A percentile compares a stretch with the other conserved stretches of the same genome.
phyloP scores from a whole-genome alignment of 768 basidiomycete species.

The Mycena crocata region DNA sequence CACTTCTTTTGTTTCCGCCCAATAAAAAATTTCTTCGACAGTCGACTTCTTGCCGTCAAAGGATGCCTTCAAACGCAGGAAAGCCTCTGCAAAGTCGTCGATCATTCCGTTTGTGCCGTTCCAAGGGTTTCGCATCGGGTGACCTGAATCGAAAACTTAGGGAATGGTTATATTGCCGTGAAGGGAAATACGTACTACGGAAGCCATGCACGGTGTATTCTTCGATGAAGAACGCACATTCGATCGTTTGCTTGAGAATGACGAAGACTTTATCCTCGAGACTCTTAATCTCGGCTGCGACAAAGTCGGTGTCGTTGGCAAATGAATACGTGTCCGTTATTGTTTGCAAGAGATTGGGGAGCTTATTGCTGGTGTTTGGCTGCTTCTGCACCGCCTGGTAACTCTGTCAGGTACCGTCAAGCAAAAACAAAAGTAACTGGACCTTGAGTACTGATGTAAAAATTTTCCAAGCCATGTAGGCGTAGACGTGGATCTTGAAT shows the following conservation, averaged over 20 bases:
- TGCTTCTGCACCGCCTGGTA: not conserved
- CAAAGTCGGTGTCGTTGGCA: not conserved
- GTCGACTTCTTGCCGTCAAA: not conserved
- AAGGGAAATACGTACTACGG: not conserved
- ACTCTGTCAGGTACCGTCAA: not conserved
- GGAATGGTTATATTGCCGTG: not conserved
- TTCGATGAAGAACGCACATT: not conserved
- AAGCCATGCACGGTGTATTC: not conserved
- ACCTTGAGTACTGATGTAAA: conserved; percentile 1
- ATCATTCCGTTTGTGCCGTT: not conserved
- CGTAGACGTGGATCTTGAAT: not conserved
- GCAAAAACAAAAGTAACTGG: not conserved
- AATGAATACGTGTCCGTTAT: not conserved
- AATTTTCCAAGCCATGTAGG: not conserved
- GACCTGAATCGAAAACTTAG: not conserved
- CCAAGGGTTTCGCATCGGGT: not conserved
- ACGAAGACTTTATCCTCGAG: not conserved
- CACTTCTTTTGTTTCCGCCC: not conserved
- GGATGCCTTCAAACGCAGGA: not conserved
- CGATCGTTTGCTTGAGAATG: conserved; percentile 3
- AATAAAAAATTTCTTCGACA: not conserved
- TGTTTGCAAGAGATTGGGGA: not conserved
- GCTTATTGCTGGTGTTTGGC: not conserved
- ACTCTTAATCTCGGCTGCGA: not conserved
- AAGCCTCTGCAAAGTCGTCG: not conserved